phyloP scores from a whole-genome alignment of 148 eudicot species.

The Rhododendron kiyosumense region DNA sequence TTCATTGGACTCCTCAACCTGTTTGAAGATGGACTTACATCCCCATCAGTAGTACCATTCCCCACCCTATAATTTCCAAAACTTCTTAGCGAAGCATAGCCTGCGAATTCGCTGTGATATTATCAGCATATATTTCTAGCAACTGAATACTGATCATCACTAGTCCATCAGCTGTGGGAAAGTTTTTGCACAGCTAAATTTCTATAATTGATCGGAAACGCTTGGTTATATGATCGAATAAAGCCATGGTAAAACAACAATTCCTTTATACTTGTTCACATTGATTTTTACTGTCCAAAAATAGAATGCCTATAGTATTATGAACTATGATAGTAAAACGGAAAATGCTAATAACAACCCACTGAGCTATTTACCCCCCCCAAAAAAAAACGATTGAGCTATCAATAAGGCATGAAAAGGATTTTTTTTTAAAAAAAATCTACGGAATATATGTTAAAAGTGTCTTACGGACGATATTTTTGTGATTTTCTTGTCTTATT shows the following conservation, averaged over 20 bases:
- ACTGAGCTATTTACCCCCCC: too few species aligned
- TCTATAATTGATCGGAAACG: not conserved
- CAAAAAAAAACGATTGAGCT: too few species aligned
- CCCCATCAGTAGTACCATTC: slow-evolving; percentile 27
- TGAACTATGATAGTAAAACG: not conserved
- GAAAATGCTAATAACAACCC: too few species aligned
- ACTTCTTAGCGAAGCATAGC: slow-evolving; percentile 29
- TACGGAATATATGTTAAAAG: too few species aligned
- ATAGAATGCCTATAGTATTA: not conserved
- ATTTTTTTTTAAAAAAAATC: too few species aligned
- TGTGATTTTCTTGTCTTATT: too few species aligned
- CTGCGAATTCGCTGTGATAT: slow-evolving; percentile 22
- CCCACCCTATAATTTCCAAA: slow-evolving; percentile 35
- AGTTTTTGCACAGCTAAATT: not conserved
- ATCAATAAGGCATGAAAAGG: too few species aligned
- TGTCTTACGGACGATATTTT: too few species aligned
- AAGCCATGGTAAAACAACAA: not conserved
- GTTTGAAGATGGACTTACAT: slow-evolving; percentile 29
- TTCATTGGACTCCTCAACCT: slow-evolving; percentile 30
- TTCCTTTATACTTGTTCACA: not conserved
- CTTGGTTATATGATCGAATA: not conserved
- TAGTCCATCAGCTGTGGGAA: not conserved
- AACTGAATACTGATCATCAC: not conserved
- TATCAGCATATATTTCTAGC: slow-evolving; percentile 8
- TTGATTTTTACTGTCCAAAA: not conserved